Base-by-base conservation (phyloP, 768 basidiomycete species). In the Naganishia onofrii region DNA sequence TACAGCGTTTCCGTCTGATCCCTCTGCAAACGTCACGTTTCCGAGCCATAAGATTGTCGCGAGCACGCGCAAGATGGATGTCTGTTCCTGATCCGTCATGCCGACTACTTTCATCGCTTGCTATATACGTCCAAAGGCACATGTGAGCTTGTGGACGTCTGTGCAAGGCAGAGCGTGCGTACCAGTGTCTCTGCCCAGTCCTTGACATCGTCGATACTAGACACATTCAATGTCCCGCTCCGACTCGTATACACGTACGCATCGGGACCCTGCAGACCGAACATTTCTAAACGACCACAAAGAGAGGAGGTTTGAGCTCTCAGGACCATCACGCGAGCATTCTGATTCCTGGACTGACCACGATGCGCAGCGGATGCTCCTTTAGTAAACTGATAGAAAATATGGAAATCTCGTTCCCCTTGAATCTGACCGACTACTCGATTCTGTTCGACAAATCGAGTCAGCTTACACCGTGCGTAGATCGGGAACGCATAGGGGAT, bases 301-400 rank as follows among this genome's bases (percentile, higher is more conserved):
- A 2, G 38, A 64, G 8, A 29, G 52, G 34, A 42, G 32, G 28
- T 34, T 42, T 32, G 23, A 29, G 44, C 26, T 28, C 21, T 23
- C 53, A 13, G 19, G 28, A 58, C 13, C 13, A 42, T 42, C 34
- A 36, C 8, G 9, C 9, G 42, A 15, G 15, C 5, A 15, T 36
- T 7, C 42, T 7, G 15, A 42, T 42, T 42, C 42, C 34, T 10
- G 15, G 26, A 79, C 85, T 69, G 76, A 91, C 93, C 93, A 80
- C 92, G 87, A 80, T 97, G 92, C 55, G 89, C 91, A 56, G 88
- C 85, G 8, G 90, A 88, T 4, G 96, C 95, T 6, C 88, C 93
- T 79, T 97, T 99, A 31, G 96, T 97, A 81, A 98, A 96, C 79
- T 99, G 96, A 81, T 98, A 99, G 84, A 99, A 98, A 71, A 99